Evolutionary conservation across 371 early-diverging fungal genomes (phyloP), one percentile per base, ranked within the genome.

Genomic region (Basidiobolus meristosporus): DNA sequence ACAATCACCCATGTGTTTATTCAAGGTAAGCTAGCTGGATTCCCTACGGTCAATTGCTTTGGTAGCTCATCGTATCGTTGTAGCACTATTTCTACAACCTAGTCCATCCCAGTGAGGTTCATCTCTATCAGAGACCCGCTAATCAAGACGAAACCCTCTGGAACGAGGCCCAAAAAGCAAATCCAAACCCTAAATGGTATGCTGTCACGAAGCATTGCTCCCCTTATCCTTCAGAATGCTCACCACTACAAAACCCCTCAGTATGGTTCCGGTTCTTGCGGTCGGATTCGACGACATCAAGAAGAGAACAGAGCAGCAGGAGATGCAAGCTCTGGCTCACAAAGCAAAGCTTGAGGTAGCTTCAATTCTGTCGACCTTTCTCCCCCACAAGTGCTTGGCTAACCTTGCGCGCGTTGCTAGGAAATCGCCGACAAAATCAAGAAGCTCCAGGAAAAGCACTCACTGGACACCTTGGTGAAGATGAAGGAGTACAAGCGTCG

Each of bases 51-150:
- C 6, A 33, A 33, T 11, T 4, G 17, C 34, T 33, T 7, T 15
- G 31, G 9, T 31, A 10, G 31, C 36, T 43, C 2, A 17, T 31
- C 14, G 21, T 38, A 17, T 12, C 6, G 14, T 3, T 7, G 11
- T 37, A 76, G 68, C 74, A 84, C 47, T 90, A 84, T 51, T 91
- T 91, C 43, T 91, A 91, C 58, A 91, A 90, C 46, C 62, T 79
- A 43, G 87, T 83, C 0, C 68, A 80, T 45, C 75, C 88, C 1
- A 63, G 62, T 7, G 82, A 89, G 58, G 78, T 76, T 2, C 68
- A 64, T 28, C 50, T 70, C 29, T 91, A 91, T 47, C 70, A 62
- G 38, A 72, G 68, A 40, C 81, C 82, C 3, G 68, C 70, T 6
- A 65, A 70, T 41, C 66, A 80, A 11, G 84, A 90, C 41, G 47